Base-by-base conservation (phyloP, 768 basidiomycete species). In the Lanmaoa pseudosensibilis region DNA sequence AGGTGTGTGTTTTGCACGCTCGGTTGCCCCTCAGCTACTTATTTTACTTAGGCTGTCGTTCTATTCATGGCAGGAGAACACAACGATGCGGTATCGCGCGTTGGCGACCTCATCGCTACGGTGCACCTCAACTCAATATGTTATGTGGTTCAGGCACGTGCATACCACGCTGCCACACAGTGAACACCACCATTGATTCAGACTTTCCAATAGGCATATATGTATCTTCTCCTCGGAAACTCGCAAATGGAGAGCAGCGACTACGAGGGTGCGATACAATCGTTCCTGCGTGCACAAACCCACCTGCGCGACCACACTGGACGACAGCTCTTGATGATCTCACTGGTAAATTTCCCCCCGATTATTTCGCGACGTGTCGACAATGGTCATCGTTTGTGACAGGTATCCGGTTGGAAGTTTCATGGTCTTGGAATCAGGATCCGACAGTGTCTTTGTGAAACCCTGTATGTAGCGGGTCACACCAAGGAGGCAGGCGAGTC, bases 351-450 rank as follows among this genome's bases (percentile, higher is more conserved):
- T 9, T 9, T 27, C 27, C 27, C 27, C 27, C 4, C 15, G 10
- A 5, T 15, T 18, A 15, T 11, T 2, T 46, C 2, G 5, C 5
- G 7, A 18, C 6, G 21, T 25, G 16, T 23, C 9, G 12, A 12
- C 13, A 18, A 8, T 2, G 4, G 0, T 23, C 7, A 9, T 33
- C 3, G 7, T 18, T 30, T 32, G 16, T 12, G 8, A 25, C n/a
- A 61, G 60, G 50, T 61, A 46, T 49, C n/a, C 2, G 60, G 60
- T 3, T 59, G 57, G 60, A 37, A 39, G 4, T 61, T 59, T n/a
- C 43, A 59, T 12, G 5, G 30, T 34, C 19, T 59, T 4, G 19
- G 4, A 0, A 13, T 38, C 36, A 13, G 7, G 10, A 46, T 58
- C 30, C 43, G 25, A 37, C 47, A 41, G 7, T 34, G 27, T 1